A percentile compares a stretch with the other conserved stretches of the same genome.
Conservation (phyloP, 495 filamentous ascomycete species). For the Trichoderma asperelloides region DNA sequence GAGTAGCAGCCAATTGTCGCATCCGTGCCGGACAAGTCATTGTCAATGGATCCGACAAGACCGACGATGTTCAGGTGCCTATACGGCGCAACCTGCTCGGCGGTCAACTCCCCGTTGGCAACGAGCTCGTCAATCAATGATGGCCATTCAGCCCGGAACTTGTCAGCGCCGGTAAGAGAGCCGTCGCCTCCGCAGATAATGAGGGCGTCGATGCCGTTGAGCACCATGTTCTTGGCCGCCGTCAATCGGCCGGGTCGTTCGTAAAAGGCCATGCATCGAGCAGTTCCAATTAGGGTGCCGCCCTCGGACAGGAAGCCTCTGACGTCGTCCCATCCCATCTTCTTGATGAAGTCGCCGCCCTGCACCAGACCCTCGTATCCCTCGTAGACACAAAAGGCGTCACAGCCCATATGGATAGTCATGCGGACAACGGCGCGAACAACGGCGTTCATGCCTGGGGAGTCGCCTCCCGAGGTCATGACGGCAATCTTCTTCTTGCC, state of each 20-base stretch:
- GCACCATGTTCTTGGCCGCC: conserved; percentile 87
- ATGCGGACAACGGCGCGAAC: conserved; percentile 91
- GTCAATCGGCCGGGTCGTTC: conserved; percentile 72
- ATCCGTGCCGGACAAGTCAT: conserved; percentile 94
- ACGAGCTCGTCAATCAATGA: conserved; percentile 77
- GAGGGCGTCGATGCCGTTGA: conserved; percentile 88
- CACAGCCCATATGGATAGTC: conserved; percentile 77
- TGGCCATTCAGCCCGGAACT: conserved; percentile 87
- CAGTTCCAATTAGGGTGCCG: conserved; percentile 94
- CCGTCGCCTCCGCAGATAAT: conserved; percentile 98
- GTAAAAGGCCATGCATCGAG: conserved; percentile 80
- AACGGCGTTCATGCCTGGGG: conserved; percentile 94
- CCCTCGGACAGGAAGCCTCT: conserved; percentile 91
- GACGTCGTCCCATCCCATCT: conserved; percentile 90
- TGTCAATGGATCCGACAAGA: conserved; percentile 95
- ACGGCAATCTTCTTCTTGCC: conserved; percentile 76
- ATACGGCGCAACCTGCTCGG: conserved; percentile 62
- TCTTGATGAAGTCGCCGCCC: conserved; percentile 76
- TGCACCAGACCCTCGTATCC: conserved; percentile 93
- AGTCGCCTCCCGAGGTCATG: conserved; percentile 95
- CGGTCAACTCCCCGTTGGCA: conserved; percentile 52
- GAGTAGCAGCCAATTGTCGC: conserved; percentile 97
- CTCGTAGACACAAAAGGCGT: conserved; percentile 84
- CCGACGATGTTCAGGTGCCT: conserved; percentile 89
- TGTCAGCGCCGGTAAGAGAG: conserved; percentile 91